Evolutionary conservation across 768 basidiomycete species (phyloP).

Genomic region (Chalciporus pseudorubinellus): DNA sequence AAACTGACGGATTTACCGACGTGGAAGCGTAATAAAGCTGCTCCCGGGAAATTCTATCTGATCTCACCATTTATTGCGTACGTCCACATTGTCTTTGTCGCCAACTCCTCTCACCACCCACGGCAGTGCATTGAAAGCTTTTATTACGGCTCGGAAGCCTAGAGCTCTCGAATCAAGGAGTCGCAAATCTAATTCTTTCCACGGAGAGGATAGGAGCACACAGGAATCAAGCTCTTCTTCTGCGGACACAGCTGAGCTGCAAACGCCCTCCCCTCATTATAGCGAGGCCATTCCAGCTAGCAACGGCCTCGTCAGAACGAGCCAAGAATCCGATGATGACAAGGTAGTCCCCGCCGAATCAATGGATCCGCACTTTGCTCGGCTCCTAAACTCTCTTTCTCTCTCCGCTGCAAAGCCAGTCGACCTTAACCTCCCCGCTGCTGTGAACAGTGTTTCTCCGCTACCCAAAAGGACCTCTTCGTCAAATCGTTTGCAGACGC

Average conservation of each 20-base stretch:
- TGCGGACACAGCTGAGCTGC: constrained; percentile 56
- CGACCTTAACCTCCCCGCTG: constrained; percentile 9
- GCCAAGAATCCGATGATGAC: constrained; percentile 36
- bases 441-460: constrained; percentile 3
- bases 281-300: constrained; percentile 36
- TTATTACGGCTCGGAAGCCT: constrained; percentile 64
- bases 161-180: constrained; percentile 36
- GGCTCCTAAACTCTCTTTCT: constrained; percentile 60
- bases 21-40: constrained; percentile 77
- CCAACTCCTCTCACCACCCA: constrained; percentile 2
- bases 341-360: constrained; percentile 26
- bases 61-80: constrained; percentile 92
- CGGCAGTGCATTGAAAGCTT: constrained; percentile 49
- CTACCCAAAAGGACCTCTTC: constrained; percentile 10
- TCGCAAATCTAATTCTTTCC: constrained; percentile 34
- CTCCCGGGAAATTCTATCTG: constrained; percentile 84
- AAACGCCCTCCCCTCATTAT: constrained; percentile 63
- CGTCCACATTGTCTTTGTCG: constrained; percentile 21
- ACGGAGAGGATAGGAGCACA: constrained; percentile 33
- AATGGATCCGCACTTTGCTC: constrained; percentile 71
- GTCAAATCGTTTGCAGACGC: constrained; percentile 19
- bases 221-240: constrained; percentile 71
- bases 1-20: constrained; percentile 84
- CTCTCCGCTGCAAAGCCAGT: constrained; percentile 46
- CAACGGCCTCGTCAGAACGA: constrained; percentile 16